Conservation (phyloP, 202 grass and related monocot genomes). For the Panicum hallii region DNA sequence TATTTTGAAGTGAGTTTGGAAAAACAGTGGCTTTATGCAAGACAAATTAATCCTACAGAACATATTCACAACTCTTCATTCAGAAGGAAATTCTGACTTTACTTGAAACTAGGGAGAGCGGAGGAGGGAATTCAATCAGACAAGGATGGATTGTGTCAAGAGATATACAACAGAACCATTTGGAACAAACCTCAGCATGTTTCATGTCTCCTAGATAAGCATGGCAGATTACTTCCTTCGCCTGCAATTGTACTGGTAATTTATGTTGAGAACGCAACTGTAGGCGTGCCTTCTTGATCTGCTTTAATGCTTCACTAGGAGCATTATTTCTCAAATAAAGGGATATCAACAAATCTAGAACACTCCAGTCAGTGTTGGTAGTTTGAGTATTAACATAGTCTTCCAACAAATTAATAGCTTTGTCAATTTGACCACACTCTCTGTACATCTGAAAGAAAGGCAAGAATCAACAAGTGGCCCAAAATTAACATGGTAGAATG, state of each 20-base stretch:
- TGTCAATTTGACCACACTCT: slow-evolving; percentile 69
- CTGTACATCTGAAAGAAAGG: slow-evolving; percentile 78
- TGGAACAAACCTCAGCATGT: slow-evolving; percentile 75
- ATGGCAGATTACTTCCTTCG: slow-evolving; percentile 67
- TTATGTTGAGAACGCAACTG: slow-evolving; percentile 48
- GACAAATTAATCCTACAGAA: neutral
- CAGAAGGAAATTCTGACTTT: neutral
- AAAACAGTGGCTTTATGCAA: slow-evolving; percentile 10
- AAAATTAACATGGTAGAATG: neutral
- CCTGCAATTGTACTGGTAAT: slow-evolving; percentile 66
- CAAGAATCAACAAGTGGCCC: neutral
- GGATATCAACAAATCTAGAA: slow-evolving; percentile 73
- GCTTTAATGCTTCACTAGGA: slow-evolving; percentile 68
- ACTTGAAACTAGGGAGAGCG: neutral
- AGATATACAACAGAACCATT: slow-evolving; percentile 8
- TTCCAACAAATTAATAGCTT: slow-evolving; percentile 77
- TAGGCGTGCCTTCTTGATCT: slow-evolving; percentile 56
- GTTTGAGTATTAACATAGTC: slow-evolving; percentile 55
- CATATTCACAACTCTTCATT: neutral
- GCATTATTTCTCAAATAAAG: slow-evolving; percentile 71
- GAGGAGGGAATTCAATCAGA: neutral
- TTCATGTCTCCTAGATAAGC: slow-evolving; percentile 82
- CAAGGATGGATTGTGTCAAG: slow-evolving; percentile 13
- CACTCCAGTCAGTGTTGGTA: slow-evolving; percentile 47
- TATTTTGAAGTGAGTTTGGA: neutral